These are phyloP conservation scores for Sphaerulina populicola DNA, from an alignment of 2,329 filamentous ascomycete species.

Conservation along the genomic window DNA sequence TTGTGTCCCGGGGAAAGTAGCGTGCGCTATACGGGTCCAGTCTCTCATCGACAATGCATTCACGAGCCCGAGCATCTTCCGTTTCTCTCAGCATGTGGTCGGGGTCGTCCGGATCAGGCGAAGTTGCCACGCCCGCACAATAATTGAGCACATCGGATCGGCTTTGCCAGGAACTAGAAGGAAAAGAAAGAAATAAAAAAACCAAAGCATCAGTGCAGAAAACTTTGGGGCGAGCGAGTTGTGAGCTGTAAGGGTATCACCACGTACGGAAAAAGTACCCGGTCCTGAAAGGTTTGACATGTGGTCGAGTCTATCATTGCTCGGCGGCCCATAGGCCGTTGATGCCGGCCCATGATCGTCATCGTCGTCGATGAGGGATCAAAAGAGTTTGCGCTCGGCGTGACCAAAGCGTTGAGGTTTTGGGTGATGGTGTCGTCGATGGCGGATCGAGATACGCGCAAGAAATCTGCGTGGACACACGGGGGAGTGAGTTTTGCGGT, in stretches of 20 bases:
- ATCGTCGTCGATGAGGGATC: constrained; percentile 66
- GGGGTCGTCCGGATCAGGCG: constrained; percentile 78
- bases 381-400: constrained; percentile 63
- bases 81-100: constrained; percentile 60
- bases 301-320: constrained; percentile 50
- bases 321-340: constrained; percentile 41
- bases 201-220: neutral
- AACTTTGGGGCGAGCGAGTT: too few species aligned
- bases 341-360: constrained; percentile 40
- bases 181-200: neutral
- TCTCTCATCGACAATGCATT: constrained; percentile 74
- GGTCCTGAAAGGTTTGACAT: constrained; percentile 65
- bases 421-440: constrained; percentile 92
- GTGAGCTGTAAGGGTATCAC: neutral
- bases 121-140: constrained; percentile 79
- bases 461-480: constrained; percentile 60
- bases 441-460: constrained; percentile 71
- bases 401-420: constrained; percentile 81
- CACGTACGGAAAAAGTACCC: constrained; percentile 61
- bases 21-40: constrained; percentile 84
- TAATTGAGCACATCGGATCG: constrained; percentile 79
- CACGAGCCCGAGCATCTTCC: constrained; percentile 61
- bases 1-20: constrained; percentile 69
- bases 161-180: constrained; percentile 63
- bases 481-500: constrained; percentile 31